These are phyloP conservation scores for Vanilla planifolia DNA, from an alignment of 106 monocot genomes.

Conservation along the genomic window DNA sequence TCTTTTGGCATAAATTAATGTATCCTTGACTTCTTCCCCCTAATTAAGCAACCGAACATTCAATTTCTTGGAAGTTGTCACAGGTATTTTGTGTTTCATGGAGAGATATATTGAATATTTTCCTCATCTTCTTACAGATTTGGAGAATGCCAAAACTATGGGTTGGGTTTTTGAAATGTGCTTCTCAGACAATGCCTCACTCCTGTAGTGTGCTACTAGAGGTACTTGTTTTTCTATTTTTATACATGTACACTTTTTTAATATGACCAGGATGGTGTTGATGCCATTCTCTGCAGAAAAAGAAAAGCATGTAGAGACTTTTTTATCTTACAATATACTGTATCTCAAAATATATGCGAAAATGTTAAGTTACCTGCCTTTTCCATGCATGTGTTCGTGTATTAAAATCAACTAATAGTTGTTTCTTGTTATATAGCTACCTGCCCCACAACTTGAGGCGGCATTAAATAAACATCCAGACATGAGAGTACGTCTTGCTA, in stretches of 20 bases:
- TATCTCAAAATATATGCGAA: background rate
- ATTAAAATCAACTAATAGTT: too few species aligned
- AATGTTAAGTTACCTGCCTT: constrained; percentile 1
- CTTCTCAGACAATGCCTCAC: constrained; percentile 86
- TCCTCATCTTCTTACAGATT: constrained; percentile 38
- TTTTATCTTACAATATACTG: too few species aligned
- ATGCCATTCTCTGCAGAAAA: too few species aligned
- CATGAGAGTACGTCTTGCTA: constrained; percentile 53
- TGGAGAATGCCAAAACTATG: constrained; percentile 99
- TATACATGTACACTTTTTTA: background rate
- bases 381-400: too few species aligned
- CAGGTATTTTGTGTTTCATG: too few species aligned
- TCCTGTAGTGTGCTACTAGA: constrained; percentile 81
- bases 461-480: constrained; percentile 60
- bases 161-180: constrained; percentile 88
- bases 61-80: too few species aligned
- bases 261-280: too few species aligned
- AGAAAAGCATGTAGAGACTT: too few species aligned
- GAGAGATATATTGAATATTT: background rate
- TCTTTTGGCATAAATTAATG: too few species aligned
- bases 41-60: too few species aligned
- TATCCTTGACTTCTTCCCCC: too few species aligned
- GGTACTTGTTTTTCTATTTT: constrained; percentile 26
- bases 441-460: constrained; percentile 75
- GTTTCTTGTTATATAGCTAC: too few species aligned